phyloP scores from a whole-genome alignment of 768 basidiomycete genomes.

The Fomitopsis pulvina region DNA sequence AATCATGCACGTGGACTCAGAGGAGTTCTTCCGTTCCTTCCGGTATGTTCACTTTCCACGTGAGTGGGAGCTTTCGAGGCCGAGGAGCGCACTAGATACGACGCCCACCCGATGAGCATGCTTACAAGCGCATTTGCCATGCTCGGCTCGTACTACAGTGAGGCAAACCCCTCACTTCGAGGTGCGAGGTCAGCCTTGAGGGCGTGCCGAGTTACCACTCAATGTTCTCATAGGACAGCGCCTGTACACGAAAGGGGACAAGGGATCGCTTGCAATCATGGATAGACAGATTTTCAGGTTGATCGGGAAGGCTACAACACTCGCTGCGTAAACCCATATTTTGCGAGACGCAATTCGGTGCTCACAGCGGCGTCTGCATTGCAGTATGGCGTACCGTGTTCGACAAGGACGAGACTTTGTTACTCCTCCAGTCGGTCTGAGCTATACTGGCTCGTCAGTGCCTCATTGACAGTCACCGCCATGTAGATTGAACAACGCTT shows the following conservation, averaged over 20 bases:
- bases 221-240: slow-evolving; percentile 54
- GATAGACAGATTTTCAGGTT: slow-evolving; percentile 89
- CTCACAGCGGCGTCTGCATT: neutral
- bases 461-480: neutral
- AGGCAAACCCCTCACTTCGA: slow-evolving; percentile 84
- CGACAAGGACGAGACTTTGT: slow-evolving; percentile 89
- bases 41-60: slow-evolving; percentile 18
- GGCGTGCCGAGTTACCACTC: neutral
- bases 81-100: slow-evolving; percentile 45
- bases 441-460: slow-evolving; percentile 76
- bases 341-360: neutral
- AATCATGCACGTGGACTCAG: slow-evolving; percentile 34
- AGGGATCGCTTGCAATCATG: slow-evolving; percentile 66
- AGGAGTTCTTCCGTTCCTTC: slow-evolving; percentile 37
- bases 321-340: slow-evolving; percentile 62
- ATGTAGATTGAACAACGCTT: neutral
- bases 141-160: slow-evolving; percentile 79
- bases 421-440: slow-evolving; percentile 72
- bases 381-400: slow-evolving; percentile 87
- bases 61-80: too few species aligned
- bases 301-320: slow-evolving; percentile 82
- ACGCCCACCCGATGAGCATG: slow-evolving; percentile 91
- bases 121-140: slow-evolving; percentile 84
- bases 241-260: slow-evolving; percentile 66
- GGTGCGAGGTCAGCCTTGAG: slow-evolving; percentile 33